phyloP scores from a whole-genome alignment of 2,329 filamentous ascomycete genomes.

The Bertia moriformis region DNA sequence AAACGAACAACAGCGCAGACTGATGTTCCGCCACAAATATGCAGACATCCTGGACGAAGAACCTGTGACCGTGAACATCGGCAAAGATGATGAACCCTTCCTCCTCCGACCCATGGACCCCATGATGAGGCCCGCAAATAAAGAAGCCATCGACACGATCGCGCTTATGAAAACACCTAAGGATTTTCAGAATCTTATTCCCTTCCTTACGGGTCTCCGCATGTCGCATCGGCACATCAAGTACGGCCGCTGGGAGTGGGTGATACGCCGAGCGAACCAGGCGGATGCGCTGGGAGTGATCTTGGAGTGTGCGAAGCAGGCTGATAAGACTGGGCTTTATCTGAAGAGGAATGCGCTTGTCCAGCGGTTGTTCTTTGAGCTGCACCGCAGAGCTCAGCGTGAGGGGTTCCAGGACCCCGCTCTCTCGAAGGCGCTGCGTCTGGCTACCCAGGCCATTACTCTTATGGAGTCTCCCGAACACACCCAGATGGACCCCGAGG shows the following conservation, averaged over 20 bases:
- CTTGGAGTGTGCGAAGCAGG: neutral
- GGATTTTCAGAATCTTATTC: neutral
- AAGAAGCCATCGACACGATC: neutral
- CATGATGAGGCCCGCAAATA: neutral
- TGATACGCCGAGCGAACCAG: neutral
- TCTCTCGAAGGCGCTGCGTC: neutral
- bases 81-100: neutral
- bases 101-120: neutral
- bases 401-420: neutral
- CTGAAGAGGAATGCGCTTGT: neutral
- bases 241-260: neutral
- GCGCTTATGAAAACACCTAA: neutral
- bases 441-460: neutral
- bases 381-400: neutral
- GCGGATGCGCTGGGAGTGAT: neutral
- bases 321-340: neutral
- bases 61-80: neutral
- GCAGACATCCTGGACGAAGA: neutral
- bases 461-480: neutral
- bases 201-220: neutral
- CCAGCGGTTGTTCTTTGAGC: neutral
- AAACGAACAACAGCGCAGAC: neutral
- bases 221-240: neutral
- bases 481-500: neutral
- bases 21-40: neutral